Evolutionary conservation across 2,329 filamentous ascomycete species (phyloP), one percentile per base, ranked within the genome.

Genomic region (Purpureocillium lavendulum): DNA sequence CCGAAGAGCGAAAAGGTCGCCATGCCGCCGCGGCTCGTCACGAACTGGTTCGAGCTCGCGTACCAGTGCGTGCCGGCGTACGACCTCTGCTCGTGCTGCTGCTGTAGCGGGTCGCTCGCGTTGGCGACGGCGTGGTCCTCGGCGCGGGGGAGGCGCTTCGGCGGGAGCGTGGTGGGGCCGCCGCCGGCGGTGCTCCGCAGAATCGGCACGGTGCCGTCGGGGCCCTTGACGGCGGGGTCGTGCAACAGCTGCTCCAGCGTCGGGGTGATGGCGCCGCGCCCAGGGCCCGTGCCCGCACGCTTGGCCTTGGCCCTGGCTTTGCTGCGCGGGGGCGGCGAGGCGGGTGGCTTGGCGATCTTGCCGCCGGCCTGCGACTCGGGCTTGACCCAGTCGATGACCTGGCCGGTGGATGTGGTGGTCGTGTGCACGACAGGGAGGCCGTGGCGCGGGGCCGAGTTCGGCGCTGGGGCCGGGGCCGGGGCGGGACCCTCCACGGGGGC

Each of bases 381-480:
- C 18, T 40, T 36, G 12, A 50, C 40, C 48, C 48, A 50, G 42
- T 50, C 48, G 10, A 50, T 36, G 9, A 44, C 36, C 29, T 45
- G 47, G 34, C 48, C 48, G 12, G 39, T 35, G 14, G 31, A 24
- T 4, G 40, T 36, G 4, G 37, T 33, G 3, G 41, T 46, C 2
- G 43, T 49, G 15, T 46, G 41, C 39, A 50, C 40, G 15, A 49
- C 30, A 9, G 43, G 34, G 5, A 45, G 38, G 21, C 21, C 21
- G 21, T 26, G 21, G 21, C 21, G 5, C 21, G 21, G 6, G 21
- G 21, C 21, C n/a, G n/a, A n/a, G n/a, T n/a, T n/a, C n/a, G n/a
- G n/a, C n/a, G n/a, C n/a, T n/a, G n/a, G n/a, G n/a, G n/a, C n/a
- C n/a, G n/a, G n/a, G 21, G 21, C 6, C 21, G 21, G 6, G 21